phyloP scores from a whole-genome alignment of 2,329 filamentous ascomycete genomes.

The Drechslerella stenobrocha region DNA sequence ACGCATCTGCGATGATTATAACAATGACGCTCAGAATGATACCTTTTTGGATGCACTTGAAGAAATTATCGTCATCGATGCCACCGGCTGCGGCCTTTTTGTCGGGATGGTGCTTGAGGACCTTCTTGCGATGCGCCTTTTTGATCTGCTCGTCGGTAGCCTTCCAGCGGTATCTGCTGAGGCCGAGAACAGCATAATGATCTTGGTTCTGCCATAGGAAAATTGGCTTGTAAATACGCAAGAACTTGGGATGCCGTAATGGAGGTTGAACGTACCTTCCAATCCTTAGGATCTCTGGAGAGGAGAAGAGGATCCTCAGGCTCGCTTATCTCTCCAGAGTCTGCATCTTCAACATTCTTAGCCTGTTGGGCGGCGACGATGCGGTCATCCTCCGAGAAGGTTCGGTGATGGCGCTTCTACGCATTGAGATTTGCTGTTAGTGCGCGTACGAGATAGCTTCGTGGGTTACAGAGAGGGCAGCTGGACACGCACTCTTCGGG shows the following conservation, averaged over 20 bases:
- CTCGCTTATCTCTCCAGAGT: constrained; percentile 89
- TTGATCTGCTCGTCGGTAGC: constrained; percentile 99
- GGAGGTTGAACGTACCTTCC: constrained; percentile 71
- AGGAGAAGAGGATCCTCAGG: constrained; percentile 91
- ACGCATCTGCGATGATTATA: too few relatives aligned
- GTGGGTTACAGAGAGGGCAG: neutral
- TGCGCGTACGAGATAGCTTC: neutral
- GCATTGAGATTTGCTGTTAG: neutral
- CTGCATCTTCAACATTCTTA: constrained; percentile 91
- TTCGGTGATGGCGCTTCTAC: constrained; percentile 84
- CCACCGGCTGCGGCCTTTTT: constrained; percentile 92
- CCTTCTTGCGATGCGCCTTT: constrained; percentile 98
- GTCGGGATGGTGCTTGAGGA: constrained; percentile 96
- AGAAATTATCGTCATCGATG: constrained; percentile 94
- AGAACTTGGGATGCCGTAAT: neutral
- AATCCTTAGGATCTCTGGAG: constrained; percentile 93
- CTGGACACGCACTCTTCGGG: constrained; percentile 71
- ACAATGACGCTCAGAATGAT: constrained; percentile 6
- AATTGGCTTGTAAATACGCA: neutral
- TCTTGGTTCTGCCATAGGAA: constrained; percentile 71
- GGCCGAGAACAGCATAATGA: constrained; percentile 93
- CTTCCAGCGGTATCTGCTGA: constrained; percentile 87
- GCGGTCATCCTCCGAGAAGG: constrained; percentile 96
- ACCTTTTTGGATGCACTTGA: constrained; percentile 98
- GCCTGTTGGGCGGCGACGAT: constrained; percentile 93